These are phyloP conservation scores for Spergularia azorica DNA, from an alignment of 179 eudicot species.

Conservation along the genomic window DNA sequence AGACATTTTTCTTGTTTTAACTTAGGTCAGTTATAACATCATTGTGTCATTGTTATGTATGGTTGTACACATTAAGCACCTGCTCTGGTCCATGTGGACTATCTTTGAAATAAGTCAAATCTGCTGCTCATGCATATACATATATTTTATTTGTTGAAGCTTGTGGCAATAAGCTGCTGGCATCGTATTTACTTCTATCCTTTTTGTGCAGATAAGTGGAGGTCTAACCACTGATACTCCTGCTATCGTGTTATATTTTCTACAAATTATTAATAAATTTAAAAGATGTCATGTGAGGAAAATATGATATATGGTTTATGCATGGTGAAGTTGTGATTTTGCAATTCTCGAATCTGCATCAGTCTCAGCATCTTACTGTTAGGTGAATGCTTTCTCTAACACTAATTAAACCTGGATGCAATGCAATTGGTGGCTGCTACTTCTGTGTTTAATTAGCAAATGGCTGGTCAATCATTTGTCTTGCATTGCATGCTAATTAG, in stretches of 20 bases:
- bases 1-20: slow-evolving; percentile 4
- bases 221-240: slow-evolving; percentile 33
- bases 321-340: not conserved
- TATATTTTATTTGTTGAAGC: slow-evolving; percentile 18
- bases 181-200: slow-evolving; percentile 52
- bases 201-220: slow-evolving; percentile 73
- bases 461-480: not conserved
- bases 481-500: slow-evolving; percentile 7
- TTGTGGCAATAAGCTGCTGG: slow-evolving; percentile 37
- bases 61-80: not conserved
- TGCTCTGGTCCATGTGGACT: not conserved
- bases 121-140: not conserved
- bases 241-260: slow-evolving; percentile 36
- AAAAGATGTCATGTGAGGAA: slow-evolving; percentile 46
- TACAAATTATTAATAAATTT: slow-evolving; percentile 32
- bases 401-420: not conserved
- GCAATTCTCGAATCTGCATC: not conserved
- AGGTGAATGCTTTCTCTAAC: not conserved
- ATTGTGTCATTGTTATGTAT: not conserved
- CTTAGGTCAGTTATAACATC: not conserved
- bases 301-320: slow-evolving; percentile 31
- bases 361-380: not conserved
- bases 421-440: not conserved
- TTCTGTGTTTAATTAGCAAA: not conserved
- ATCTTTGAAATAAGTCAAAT: not conserved